phyloP scores from a whole-genome alignment of 179 eudicot species.

The Kewa caespitosa region DNA sequence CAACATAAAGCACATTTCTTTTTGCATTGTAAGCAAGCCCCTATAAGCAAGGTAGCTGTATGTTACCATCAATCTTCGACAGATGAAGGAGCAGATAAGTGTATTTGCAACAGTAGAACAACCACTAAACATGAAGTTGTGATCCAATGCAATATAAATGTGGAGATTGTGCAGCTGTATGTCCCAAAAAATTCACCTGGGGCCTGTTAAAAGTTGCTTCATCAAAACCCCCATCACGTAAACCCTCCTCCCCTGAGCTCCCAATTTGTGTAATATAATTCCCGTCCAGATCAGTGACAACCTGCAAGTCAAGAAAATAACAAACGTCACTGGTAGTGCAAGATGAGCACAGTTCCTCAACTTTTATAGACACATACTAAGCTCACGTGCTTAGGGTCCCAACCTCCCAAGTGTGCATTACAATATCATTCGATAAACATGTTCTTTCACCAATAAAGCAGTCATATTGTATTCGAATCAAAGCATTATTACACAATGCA shows the following conservation, averaged over 20 bases:
- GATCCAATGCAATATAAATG: conserved; percentile 5
- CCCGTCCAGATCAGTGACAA: conserved; percentile 91
- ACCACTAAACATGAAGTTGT: background rate
- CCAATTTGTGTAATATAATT: conserved; percentile 86
- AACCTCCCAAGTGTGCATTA: background rate
- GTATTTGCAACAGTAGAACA: background rate
- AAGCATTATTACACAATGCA: background rate
- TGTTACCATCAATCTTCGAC: background rate
- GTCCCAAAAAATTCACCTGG: conserved; percentile 47
- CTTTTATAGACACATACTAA: background rate
- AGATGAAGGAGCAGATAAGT: background rate
- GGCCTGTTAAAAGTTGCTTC: conserved; percentile 89
- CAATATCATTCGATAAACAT: background rate
- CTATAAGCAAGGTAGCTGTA: conserved; percentile 35
- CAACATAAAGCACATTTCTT: conserved; percentile 89
- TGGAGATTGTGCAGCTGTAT: background rate
- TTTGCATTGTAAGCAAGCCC: conserved; percentile 88
- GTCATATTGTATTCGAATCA: background rate
- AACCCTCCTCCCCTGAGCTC: conserved; percentile 89
- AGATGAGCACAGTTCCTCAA: background rate
- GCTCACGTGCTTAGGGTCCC: background rate
- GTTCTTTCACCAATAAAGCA: background rate
- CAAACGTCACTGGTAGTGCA: conserved; percentile 5
- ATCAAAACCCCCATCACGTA: conserved; percentile 89
- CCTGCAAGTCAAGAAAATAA: conserved; percentile 46